Percentiles rank a stretch among this genome's conserved stretches.
Conservation (phyloP, 2,329 filamentous ascomycete species). For the Escovopsis sp. region DNA sequence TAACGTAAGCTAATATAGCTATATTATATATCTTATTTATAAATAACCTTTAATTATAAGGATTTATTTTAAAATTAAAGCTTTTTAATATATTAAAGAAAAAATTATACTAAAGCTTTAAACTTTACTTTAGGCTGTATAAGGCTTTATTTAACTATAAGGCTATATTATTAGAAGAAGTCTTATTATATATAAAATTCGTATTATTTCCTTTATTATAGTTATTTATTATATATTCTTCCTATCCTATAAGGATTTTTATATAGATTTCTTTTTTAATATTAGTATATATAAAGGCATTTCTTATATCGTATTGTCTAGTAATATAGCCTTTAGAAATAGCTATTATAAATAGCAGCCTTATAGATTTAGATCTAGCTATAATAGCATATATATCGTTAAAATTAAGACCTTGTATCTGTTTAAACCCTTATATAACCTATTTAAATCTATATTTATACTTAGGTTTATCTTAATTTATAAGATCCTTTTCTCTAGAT, state of each 20-base stretch:
- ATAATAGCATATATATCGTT: no score
- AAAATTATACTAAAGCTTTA: background rate
- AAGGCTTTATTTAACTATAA: background rate
- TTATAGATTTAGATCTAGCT: background rate
- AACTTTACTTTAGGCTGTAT: background rate
- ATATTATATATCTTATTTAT: no score
- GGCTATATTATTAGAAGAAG: background rate
- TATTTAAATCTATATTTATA: no score
- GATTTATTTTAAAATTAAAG: no score
- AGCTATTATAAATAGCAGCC: background rate
- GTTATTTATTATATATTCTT: background rate
- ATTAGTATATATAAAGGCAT: background rate
- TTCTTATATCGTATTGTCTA: background rate
- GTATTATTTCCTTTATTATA: background rate
- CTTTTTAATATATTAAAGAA: no score
- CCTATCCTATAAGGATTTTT: background rate
- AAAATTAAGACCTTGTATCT: no score
- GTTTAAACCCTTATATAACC: no score
- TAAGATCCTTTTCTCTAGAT: no score
- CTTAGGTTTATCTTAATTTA: no score
- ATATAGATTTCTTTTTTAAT: background rate
- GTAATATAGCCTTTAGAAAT: background rate
- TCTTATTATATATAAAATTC: background rate
- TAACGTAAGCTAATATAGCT: no score
- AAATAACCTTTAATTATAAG: no score